phyloP scores from a whole-genome alignment of 2,329 filamentous ascomycete species.

The Aspergillus novoparasiticus region DNA sequence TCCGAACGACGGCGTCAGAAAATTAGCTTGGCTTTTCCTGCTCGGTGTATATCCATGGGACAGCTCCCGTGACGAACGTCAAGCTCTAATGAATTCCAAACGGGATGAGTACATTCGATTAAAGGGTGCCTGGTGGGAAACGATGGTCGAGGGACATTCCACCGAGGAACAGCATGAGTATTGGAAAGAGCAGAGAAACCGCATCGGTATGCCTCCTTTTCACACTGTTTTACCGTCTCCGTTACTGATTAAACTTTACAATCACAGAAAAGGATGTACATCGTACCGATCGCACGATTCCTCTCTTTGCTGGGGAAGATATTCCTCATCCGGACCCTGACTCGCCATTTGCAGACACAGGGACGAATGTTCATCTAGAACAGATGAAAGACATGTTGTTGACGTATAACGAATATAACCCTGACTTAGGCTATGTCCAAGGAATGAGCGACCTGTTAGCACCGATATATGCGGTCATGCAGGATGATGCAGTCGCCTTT shows the following conservation, averaged over 20 bases:
- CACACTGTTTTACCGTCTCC: slow-evolving; percentile 8
- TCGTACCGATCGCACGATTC: slow-evolving; percentile 89
- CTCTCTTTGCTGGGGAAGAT: slow-evolving; percentile 95
- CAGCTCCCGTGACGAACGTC: slow-evolving; percentile 81
- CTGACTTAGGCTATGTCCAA: slow-evolving; percentile 92
- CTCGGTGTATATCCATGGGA: slow-evolving; percentile 93
- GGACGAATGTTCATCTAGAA: slow-evolving; percentile 96
- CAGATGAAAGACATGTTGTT: slow-evolving; percentile 99
- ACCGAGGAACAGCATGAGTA: slow-evolving; percentile 84
- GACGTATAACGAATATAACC: slow-evolving; percentile 98
- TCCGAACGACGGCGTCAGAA: slow-evolving; percentile 85
- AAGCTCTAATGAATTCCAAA: slow-evolving; percentile 78
- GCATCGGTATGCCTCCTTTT: slow-evolving; percentile 72
- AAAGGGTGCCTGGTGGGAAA: slow-evolving; percentile 96
- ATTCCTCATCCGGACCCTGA: slow-evolving; percentile 95
- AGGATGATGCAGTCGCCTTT: slow-evolving; percentile 95
- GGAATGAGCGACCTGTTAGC: slow-evolving; percentile 97
- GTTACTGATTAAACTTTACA: slow-evolving; percentile 36
- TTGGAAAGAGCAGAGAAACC: slow-evolving; percentile 91
- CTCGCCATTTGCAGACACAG: slow-evolving; percentile 87
- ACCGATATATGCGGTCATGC: slow-evolving; percentile 93
- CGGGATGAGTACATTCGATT: slow-evolving; percentile 92
- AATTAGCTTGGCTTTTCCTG: slow-evolving; percentile 95
- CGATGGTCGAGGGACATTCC: slow-evolving; percentile 78
- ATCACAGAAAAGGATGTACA: slow-evolving; percentile 94